Base-by-base conservation (phyloP, 2,329 filamentous ascomycete genomes). In the Talaromyces sp. region DNA sequence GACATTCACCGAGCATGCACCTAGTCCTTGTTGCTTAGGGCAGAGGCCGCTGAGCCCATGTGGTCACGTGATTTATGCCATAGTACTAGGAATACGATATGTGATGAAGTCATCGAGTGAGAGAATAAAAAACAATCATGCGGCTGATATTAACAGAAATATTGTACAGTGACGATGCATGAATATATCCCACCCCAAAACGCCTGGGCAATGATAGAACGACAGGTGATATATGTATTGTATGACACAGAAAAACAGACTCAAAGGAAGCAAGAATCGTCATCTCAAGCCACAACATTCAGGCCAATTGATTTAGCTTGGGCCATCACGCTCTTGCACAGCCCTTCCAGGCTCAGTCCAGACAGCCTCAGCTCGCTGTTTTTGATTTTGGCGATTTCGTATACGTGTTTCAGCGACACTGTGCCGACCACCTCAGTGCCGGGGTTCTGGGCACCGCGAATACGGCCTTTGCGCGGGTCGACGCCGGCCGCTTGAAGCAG, bases 351-450 rank as follows among this genome's bases (percentile, higher is more conserved):
- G 55, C 85, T 83, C 69, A 91, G 73, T 1, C 89, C 90, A 2
- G 89, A 91, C 64, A 93, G 77, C 62, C 91, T 83, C 64, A 88
- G 79, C 77, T 95, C 91, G 58, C 84, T 81, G 67, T 91, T 89
- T 84, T 99, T 99, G 72, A 99, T 96, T 82, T 91, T 93, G 66
- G 95, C 95, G 77, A 99, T 98, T 80, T 98, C 93, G 78, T 92
- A 98, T 25, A 99, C 82, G 78, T 99, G 95, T 82, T 99, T 99
- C 71, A 99, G 79, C 70, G 89, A 95, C 60, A 99, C 84, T 3
- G 85, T 89, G 62, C 93, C 95, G n/a, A 96, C 85, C 8, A 81
- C 86, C 68, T 96, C 91, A 63, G 88, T 82, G 0, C 88, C 90
- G 0, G 91, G 89, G 60, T 87, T 89, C 71, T 82, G 82, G 0